phyloP scores from a whole-genome alignment of 2,329 filamentous ascomycete species.

The Aspergillus sp. region DNA sequence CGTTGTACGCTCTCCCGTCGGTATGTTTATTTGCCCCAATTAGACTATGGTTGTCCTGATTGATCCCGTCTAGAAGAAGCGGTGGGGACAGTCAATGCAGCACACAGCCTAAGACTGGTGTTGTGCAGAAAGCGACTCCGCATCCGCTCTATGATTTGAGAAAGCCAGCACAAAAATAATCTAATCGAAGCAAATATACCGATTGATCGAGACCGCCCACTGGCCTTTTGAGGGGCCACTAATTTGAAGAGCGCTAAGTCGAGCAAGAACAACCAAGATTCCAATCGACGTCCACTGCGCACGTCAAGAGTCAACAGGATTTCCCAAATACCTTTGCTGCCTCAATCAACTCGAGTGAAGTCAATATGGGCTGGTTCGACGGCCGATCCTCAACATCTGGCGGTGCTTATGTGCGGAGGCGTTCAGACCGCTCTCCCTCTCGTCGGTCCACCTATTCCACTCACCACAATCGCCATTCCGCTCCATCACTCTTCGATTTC shows the following conservation, averaged over 20 bases:
- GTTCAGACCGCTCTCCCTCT: constrained; percentile 37
- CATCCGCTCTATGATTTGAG: constrained; percentile 16
- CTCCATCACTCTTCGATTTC: constrained; percentile 49
- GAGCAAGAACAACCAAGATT: not conserved
- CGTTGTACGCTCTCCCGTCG: not conserved
- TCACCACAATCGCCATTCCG: constrained; percentile 39
- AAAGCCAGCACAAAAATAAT: not conserved
- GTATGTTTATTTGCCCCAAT: not conserved
- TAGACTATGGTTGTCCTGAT: not conserved
- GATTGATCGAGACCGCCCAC: not conserved
- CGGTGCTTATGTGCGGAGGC: constrained; percentile 29
- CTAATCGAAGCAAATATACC: not conserved
- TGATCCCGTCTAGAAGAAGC: constrained; percentile 5
- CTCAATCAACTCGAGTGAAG: constrained; percentile 8
- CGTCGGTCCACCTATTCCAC: constrained; percentile 39
- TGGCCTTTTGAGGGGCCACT: not conserved
- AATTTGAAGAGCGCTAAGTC: not conserved
- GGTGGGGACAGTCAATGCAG: constrained; percentile 19
- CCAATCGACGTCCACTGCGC: not conserved
- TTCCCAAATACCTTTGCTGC: not conserved
- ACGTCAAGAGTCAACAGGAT: not conserved
- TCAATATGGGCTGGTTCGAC: constrained; percentile 50
- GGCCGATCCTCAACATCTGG: constrained; percentile 34
- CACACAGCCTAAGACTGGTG: constrained; percentile 17
- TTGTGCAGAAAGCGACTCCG: constrained; percentile 21